Evolutionary conservation across 257 asterid species (phyloP).

Genomic region (Phtheirospermum japonicum): DNA sequence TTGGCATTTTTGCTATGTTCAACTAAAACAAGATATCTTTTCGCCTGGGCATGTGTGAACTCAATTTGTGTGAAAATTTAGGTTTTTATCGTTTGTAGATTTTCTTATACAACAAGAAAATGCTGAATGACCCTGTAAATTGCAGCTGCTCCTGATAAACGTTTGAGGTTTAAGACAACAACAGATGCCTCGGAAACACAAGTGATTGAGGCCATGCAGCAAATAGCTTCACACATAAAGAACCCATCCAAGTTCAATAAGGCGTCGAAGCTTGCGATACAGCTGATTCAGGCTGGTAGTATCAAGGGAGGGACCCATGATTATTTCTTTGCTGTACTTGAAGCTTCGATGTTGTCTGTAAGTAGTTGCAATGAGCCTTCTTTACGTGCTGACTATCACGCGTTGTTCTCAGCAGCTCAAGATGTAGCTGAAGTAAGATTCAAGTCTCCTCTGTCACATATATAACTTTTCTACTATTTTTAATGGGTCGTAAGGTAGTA

Average conservation of each 20-base stretch:
- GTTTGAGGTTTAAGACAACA: conserved; percentile 73
- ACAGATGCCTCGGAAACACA: conserved; percentile 89
- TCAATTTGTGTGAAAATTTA: conserved; percentile 8
- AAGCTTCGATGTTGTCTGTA: no score
- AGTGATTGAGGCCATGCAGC: conserved; percentile 90
- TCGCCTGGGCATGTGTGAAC: no score
- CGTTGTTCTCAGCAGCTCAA: no score
- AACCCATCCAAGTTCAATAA: conserved; percentile 58
- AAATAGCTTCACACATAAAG: conserved; percentile 80
- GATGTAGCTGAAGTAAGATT: no score
- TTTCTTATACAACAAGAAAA: conserved; percentile 12
- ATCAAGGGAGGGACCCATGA: conserved; percentile 65
- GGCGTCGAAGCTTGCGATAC: conserved; percentile 80
- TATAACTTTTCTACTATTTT: no score
- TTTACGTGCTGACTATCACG: no score
- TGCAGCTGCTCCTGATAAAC: conserved; percentile 60
- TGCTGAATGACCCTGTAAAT: conserved; percentile 26
- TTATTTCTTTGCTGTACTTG: conserved; percentile 69
- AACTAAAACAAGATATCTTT: no score
- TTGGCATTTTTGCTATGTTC: no score
- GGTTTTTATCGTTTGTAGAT: no score
- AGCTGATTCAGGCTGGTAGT: conserved; percentile 87
- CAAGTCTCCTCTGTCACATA: no score
- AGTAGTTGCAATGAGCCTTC: no score
- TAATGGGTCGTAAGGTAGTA: no score